Evolutionary conservation across 148 eudicot species (phyloP), one percentile per base, ranked within the genome.

Genomic region (Rhododendron ovatum): DNA sequence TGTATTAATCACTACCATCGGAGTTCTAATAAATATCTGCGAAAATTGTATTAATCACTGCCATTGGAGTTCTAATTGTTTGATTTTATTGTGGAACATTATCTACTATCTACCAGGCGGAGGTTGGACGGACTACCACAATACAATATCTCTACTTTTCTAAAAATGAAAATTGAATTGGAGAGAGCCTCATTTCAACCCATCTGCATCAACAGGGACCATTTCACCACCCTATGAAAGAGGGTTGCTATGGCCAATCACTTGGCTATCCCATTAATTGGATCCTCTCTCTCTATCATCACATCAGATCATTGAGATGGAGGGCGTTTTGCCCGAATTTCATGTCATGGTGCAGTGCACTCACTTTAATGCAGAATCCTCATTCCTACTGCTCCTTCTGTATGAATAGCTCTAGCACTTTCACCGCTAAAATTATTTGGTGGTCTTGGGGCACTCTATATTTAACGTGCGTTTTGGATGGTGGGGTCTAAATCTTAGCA

Each of bases 311-410:
- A 75, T 75, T 35, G n/a, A 75, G 39, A 37, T 39, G 26, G 12
- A 75, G 39, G 3, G 20, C 4, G 30, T 1, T 30, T 71, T 71
- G 14, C 76, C 76, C 18, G 1, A 71, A 30, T 71, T 14, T 14
- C 76, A 71, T 5, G 76, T 8, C 76, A 71, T 30, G 30, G 76
- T 30, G 41, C 37, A 71, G 76, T 30, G 41, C 39, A 14, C 17
- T 71, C 39, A 30, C 47, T 37, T 39, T 37, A 35, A 39, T 75
- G 48, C 45, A 35, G 6, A 78, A 20, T 47, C 18, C 50, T 79
- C 82, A n/a, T 12, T 47, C 82, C 48, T 79, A 17, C 35, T n/a
- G 82, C 37, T 26, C 82, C 82, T 79, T 47, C 82, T n/a, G 57
- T 1, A 75, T 39, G 47, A 41, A 41, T 41, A 41, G 45, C 45